phyloP scores from a whole-genome alignment of 768 basidiomycete genomes.

The Leccinellum luteum region DNA sequence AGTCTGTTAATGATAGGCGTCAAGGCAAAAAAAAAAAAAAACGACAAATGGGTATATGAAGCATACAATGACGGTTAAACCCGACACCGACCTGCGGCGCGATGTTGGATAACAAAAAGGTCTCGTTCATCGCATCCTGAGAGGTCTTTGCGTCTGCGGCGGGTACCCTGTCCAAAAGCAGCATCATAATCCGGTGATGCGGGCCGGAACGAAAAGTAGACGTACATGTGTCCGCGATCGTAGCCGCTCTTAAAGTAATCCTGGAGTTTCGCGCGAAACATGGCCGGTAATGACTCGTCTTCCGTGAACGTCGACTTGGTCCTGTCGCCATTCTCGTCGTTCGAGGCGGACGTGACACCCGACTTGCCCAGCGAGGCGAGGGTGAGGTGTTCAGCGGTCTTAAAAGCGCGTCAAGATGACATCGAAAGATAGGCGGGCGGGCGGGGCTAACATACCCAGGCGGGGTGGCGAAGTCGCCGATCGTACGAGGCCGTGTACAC shows the following conservation, averaged over 20 bases:
- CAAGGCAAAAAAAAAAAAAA: neutral
- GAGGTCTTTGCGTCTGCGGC: conserved; percentile 94
- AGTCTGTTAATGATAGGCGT: conserved; percentile 52
- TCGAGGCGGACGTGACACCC: conserved; percentile 28
- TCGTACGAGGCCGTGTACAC: conserved; percentile 93
- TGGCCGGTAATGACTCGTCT: conserved; percentile 70
- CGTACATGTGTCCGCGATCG: conserved; percentile 95
- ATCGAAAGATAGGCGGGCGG: too few relatives aligned
- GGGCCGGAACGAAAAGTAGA: conserved; percentile 6
- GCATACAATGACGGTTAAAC: conserved; percentile 91
- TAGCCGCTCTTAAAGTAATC: conserved; percentile 95
- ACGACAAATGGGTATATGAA: neutral
- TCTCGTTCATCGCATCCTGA: conserved; percentile 95
- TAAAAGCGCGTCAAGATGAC: conserved; percentile 28
- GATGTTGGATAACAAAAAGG: conserved; percentile 92
- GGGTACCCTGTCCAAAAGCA: conserved; percentile 66
- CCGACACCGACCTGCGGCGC: conserved; percentile 98
- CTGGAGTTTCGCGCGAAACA: conserved; percentile 78
- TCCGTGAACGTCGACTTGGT: conserved; percentile 78
- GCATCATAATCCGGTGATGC: neutral
- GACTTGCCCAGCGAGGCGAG: conserved; percentile 66
- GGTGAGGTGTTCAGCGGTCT: conserved; percentile 94
- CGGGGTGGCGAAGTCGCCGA: conserved; percentile 82
- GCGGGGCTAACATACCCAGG: conserved; percentile 67
- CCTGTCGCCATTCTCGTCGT: conserved; percentile 58